These are phyloP conservation scores for Neodidymelliopsis sp. DNA, from an alignment of 2,329 filamentous ascomycete species.

Conservation along the genomic window DNA sequence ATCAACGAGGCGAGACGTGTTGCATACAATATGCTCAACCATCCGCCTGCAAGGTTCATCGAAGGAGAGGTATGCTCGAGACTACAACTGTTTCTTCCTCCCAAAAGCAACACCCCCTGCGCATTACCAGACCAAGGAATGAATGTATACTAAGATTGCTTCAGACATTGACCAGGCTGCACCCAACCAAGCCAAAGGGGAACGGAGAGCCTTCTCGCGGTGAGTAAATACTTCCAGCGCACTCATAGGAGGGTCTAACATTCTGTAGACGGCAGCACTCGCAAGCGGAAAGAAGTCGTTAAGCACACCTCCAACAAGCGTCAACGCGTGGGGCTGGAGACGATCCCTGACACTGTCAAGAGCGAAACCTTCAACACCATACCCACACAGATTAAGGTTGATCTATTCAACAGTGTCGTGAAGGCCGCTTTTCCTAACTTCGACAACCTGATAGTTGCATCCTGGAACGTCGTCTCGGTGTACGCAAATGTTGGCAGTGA, in stretches of 20 bases:
- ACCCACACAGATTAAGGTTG: conserved; percentile 32
- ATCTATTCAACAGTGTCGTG: conserved; percentile 38
- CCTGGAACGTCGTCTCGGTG: conserved; percentile 43
- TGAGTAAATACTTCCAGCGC: background rate
- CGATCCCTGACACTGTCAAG: conserved; percentile 36
- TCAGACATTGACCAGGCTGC: conserved; percentile 28
- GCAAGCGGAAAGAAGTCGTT: conserved; percentile 17
- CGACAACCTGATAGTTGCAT: conserved; percentile 40
- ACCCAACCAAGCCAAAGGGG: conserved; percentile 10
- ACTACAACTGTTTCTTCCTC: background rate
- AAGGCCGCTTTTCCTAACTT: conserved; percentile 40
- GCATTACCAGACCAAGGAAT: no score
- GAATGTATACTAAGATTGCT: background rate
- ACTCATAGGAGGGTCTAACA: background rate
- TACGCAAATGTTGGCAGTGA: conserved; percentile 37
- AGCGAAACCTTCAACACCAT: conserved; percentile 30
- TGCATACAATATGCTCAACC: conserved; percentile 26
- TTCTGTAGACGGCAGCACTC: background rate
- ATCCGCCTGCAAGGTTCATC: conserved; percentile 19
- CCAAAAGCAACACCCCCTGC: no score
- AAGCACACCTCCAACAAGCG: conserved; percentile 40
- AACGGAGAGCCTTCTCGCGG: conserved; percentile 5
- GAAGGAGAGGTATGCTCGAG: conserved; percentile 36
- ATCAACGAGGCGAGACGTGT: conserved; percentile 36
- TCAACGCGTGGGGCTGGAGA: conserved; percentile 26